These are phyloP conservation scores for Rhexocercosporidium sp. DNA, from an alignment of 2,329 filamentous ascomycete genomes.

Conservation along the genomic window DNA sequence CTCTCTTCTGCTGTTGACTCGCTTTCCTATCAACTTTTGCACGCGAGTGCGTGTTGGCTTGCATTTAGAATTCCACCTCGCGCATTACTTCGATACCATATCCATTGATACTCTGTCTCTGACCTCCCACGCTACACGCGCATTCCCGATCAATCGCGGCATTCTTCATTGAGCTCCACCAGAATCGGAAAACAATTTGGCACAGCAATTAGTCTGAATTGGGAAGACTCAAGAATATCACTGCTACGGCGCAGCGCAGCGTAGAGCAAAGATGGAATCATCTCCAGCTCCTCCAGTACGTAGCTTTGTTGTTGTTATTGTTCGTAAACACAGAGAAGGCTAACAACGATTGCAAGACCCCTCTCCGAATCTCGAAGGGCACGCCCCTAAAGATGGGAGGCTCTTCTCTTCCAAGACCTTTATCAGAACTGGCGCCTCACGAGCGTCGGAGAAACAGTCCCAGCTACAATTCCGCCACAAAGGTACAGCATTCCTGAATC, in stretches of 20 bases:
- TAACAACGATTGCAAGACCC: constrained; percentile 63
- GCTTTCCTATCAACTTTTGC: background rate
- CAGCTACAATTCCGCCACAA: constrained; percentile 78
- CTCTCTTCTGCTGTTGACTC: background rate
- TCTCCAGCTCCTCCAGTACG: constrained; percentile 8
- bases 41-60: background rate
- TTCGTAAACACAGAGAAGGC: background rate
- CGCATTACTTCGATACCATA: background rate
- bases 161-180: constrained; percentile 1
- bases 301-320: constrained; percentile 1
- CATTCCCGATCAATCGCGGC: constrained; percentile 2
- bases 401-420: constrained; percentile 67
- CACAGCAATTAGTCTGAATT: background rate
- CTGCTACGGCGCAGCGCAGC: background rate
- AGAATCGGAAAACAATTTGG: background rate
- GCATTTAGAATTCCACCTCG: background rate
- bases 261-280: constrained; percentile 2
- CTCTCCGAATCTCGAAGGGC: constrained; percentile 79
- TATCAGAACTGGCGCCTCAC: constrained; percentile 87
- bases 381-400: constrained; percentile 68
- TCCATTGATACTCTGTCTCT: background rate
- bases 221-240: background rate
- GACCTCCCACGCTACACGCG: constrained; percentile 2
- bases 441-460: constrained; percentile 91
- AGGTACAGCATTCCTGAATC: constrained; percentile 57